phyloP scores from a whole-genome alignment of 1,139 yeast species.

The Debaryomycetaceae sp. region DNA sequence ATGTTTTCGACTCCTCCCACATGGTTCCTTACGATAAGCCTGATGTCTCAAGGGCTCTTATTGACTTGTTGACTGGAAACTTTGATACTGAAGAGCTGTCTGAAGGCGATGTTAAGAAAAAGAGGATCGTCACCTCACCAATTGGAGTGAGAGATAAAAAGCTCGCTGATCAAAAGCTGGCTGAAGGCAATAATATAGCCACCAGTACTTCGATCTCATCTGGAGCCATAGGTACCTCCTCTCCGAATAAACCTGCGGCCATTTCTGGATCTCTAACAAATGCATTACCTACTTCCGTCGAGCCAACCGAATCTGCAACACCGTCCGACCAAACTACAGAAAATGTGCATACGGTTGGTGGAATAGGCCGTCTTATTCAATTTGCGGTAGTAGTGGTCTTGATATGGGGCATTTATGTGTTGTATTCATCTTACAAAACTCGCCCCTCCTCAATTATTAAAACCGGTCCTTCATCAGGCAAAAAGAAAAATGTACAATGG shows the following conservation, averaged over 20 bases:
- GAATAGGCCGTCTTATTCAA: constrained; percentile 40
- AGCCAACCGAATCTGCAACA: constrained; percentile 3
- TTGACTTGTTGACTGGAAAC: constrained; percentile 47
- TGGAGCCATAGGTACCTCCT: background rate
- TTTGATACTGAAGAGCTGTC: constrained; percentile 19
- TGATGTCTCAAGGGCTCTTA: constrained; percentile 62
- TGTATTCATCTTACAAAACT: constrained; percentile 36
- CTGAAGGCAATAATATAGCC: constrained; percentile 6
- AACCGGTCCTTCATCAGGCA: constrained; percentile 29
- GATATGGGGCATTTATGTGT: constrained; percentile 43
- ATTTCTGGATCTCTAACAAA: constrained; percentile 4
- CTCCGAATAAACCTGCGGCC: constrained; percentile 11
- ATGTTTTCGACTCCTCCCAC: constrained; percentile 76
- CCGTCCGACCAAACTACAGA: constrained; percentile 5
- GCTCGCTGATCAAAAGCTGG: constrained; percentile 6
- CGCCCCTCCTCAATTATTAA: constrained; percentile 44
- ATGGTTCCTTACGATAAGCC: constrained; percentile 94
- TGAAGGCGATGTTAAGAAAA: constrained; percentile 10
- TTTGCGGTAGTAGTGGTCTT: constrained; percentile 37
- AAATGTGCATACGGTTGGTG: constrained; percentile 7
- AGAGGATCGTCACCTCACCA: constrained; percentile 25
- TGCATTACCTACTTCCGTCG: constrained; percentile 3
- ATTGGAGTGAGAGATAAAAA: constrained; percentile 20
- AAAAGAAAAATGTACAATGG: constrained; percentile 58
- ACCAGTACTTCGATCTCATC: constrained; percentile 2